These are phyloP conservation scores for Monosporozyma solicola DNA, from an alignment of 805 yeast genomes.

Conservation along the genomic window DNA sequence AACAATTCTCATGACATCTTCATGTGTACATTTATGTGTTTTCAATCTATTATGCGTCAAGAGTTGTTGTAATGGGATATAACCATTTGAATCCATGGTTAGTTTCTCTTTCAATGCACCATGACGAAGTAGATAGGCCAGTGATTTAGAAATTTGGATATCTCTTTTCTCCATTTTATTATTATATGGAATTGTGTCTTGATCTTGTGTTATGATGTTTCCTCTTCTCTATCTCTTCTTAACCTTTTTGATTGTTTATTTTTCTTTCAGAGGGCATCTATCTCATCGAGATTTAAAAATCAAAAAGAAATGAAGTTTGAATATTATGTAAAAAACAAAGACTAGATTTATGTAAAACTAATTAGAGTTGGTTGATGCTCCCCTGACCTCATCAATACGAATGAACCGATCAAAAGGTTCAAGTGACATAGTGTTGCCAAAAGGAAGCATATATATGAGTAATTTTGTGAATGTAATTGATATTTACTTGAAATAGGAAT, in stretches of 20 bases:
- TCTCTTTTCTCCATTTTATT: conserved; percentile 31
- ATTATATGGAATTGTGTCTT: background rate
- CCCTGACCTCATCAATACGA: conserved; percentile 28
- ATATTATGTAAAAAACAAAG: too few relatives aligned
- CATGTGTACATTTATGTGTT: conserved; percentile 42
- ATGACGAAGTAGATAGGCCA: conserved; percentile 77
- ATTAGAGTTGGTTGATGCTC: conserved; percentile 16
- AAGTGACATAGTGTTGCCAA: conserved; percentile 66
- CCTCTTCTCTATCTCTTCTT: too few relatives aligned
- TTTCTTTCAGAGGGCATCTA: too few relatives aligned
- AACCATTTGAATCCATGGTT: conserved; percentile 59
- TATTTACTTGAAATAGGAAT: conserved; percentile 34
- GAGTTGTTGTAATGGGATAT: conserved; percentile 44
- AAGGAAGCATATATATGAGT: conserved; percentile 64
- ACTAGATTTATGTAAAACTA: conserved; percentile 1
- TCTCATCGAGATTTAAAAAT: too few relatives aligned
- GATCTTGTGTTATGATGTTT: too few relatives aligned
- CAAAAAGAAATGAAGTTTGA: too few relatives aligned
- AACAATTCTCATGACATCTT: conserved; percentile 56
- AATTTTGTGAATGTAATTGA: conserved; percentile 52
- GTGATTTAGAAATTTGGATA: conserved; percentile 55
- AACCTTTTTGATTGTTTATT: too few relatives aligned
- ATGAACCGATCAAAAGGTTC: conserved; percentile 48
- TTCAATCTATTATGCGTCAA: conserved; percentile 51
- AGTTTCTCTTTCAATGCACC: conserved; percentile 66